Evolutionary conservation across 139 green algal genomes (phyloP).

Genomic region (Spirogloea muscicola): DNA sequence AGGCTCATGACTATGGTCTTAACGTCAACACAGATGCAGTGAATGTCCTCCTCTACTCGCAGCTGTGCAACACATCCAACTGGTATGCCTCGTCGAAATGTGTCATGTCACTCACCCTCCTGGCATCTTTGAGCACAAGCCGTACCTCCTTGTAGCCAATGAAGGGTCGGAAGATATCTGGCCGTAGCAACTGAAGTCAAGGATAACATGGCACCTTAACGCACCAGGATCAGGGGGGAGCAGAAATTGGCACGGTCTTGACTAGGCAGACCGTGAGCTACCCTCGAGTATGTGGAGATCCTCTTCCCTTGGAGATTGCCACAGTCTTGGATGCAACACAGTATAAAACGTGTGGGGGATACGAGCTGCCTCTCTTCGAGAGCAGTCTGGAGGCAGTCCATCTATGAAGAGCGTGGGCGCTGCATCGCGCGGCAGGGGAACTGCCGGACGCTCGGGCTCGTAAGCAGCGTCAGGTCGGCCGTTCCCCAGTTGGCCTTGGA

Average conservation of each 20-base stretch:
- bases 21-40: no score
- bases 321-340: neutral
- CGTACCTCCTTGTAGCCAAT: conserved; percentile 42
- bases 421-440: conserved; percentile 22
- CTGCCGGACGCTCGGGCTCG: conserved; percentile 6
- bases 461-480: no score
- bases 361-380: conserved; percentile 29
- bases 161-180: conserved; percentile 46
- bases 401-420: conserved; percentile 35
- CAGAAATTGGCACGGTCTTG: neutral
- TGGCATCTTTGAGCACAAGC: conserved; percentile 35
- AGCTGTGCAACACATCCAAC: no score
- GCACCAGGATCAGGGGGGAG: neutral
- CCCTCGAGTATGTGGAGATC: neutral
- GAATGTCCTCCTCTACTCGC: no score
- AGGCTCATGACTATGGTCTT: no score
- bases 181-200: neutral
- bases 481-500: no score
- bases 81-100: no score
- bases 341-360: neutral
- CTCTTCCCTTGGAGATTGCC: neutral
- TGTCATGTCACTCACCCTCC: neutral
- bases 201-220: neutral
- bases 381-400: conserved; percentile 29
- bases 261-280: neutral